These are phyloP conservation scores for Claviceps sp. DNA, from an alignment of 2,329 filamentous ascomycete genomes.

Conservation along the genomic window DNA sequence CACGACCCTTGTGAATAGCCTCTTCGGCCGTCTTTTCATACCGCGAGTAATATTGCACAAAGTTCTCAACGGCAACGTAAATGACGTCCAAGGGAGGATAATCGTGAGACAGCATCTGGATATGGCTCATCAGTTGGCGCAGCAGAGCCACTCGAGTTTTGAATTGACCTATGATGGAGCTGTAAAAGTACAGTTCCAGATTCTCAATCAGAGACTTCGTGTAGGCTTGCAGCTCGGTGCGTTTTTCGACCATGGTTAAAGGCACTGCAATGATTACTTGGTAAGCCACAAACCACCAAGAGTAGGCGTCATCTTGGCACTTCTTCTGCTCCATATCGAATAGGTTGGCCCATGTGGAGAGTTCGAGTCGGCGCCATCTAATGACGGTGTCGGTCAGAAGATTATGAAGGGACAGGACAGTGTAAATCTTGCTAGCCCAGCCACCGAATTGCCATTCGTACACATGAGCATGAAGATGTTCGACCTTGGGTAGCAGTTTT, in stretches of 20 bases:
- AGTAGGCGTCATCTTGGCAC: conserved; percentile 62
- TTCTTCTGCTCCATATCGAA: conserved; percentile 73
- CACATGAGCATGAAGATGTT: conserved; percentile 73
- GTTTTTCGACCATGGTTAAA: conserved; percentile 46
- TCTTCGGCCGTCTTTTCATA: conserved; percentile 56
- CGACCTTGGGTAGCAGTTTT: conserved; percentile 71
- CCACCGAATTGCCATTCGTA: conserved; percentile 86
- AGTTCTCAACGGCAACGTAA: conserved; percentile 55
- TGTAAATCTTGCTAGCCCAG: conserved; percentile 72
- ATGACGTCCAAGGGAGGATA: conserved; percentile 45
- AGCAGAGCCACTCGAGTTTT: conserved; percentile 59
- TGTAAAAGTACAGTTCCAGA: conserved; percentile 65
- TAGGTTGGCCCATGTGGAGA: conserved; percentile 81
- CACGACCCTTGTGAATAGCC: conserved; percentile 51
- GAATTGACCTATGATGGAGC: conserved; percentile 72
- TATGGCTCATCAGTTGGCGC: conserved; percentile 48
- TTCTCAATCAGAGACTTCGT: conserved; percentile 57
- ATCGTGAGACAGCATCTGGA: conserved; percentile 47
- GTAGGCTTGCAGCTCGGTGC: conserved; percentile 48
- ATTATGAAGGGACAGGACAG: conserved; percentile 57
- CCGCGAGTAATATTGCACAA: conserved; percentile 60
- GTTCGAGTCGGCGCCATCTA: conserved; percentile 77
- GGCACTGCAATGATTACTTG: conserved; percentile 73
- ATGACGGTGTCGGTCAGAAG: conserved; percentile 70
- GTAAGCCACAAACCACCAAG: conserved; percentile 96